A percentile compares a stretch with the other conserved stretches of the same genome.
Evolutionary conservation across 1,284 basidiomycete genomes (phyloP).

Genomic region (Ganoderma resinaceum): DNA sequence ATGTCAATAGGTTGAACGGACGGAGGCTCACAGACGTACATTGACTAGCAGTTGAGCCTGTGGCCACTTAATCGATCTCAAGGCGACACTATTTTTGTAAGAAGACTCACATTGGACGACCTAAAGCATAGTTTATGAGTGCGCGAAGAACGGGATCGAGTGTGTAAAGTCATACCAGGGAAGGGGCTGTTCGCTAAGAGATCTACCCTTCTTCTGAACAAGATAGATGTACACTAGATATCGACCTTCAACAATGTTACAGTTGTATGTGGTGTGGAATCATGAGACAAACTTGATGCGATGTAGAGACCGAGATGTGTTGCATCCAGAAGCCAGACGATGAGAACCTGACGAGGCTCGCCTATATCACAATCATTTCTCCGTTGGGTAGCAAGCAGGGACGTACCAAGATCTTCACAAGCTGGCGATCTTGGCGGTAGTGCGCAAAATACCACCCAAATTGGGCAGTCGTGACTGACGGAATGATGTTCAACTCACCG

Average conservation of each 20-base stretch:
- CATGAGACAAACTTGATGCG: conserved; percentile 4
- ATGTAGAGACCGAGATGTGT: conserved; percentile 13
- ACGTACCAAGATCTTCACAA: conserved; percentile 13
- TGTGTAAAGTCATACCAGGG: conserved; percentile 6
- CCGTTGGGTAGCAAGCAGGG: too few relatives aligned
- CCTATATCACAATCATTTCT: not conserved
- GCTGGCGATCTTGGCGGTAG: conserved; percentile 12
- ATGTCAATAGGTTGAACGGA: not conserved
- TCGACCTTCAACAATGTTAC: not conserved
- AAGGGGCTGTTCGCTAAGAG: not conserved
- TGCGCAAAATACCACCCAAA: conserved; percentile 12
- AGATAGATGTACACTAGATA: conserved; percentile 14
- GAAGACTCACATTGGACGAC: conserved; percentile 10
- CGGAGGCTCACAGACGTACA: not conserved
- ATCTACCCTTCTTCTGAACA: conserved; percentile 3
- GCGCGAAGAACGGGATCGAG: not conserved
- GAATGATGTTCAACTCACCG: not conserved
- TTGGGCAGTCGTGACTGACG: conserved; percentile 17
- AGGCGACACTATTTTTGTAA: not conserved
- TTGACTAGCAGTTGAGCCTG: conserved; percentile 16
- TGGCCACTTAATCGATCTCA: not conserved
- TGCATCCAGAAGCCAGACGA: conserved; percentile 14
- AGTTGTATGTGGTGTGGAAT: not conserved
- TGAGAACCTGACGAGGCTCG: conserved; percentile 1
- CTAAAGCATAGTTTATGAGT: not conserved